A percentile compares a stretch with the other conserved stretches of the same genome.
These are phyloP conservation scores for Colletotrichum truncatum DNA, from an alignment of 2,329 filamentous ascomycete species.

Conservation along the genomic window DNA sequence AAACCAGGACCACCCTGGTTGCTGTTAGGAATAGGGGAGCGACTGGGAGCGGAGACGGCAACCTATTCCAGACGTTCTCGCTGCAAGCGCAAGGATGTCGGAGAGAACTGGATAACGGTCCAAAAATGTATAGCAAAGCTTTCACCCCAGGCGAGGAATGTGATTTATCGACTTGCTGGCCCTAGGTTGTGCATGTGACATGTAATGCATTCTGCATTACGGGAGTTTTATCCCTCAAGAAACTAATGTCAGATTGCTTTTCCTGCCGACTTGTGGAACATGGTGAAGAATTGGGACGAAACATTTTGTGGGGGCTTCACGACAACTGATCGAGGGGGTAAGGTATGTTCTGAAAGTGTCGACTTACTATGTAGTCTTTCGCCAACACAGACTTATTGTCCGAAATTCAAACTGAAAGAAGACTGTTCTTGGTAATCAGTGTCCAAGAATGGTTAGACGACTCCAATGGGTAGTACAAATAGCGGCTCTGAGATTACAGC, in stretches of 20 bases:
- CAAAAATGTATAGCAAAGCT: neutral
- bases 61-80: slow-evolving; percentile 26
- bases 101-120: neutral
- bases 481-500: neutral
- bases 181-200: neutral
- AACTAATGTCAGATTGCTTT: neutral
- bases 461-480: too few species aligned
- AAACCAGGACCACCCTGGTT: neutral
- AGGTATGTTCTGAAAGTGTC: too few species aligned
- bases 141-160: neutral
- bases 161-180: neutral
- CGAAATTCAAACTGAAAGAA: too few species aligned
- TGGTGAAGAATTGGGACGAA: slow-evolving; percentile 10
- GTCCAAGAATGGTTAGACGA: neutral
- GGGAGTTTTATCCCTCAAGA: neutral
- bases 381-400: too few species aligned
- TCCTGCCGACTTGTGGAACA: neutral
- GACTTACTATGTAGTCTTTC: too few species aligned
- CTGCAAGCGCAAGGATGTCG: slow-evolving; percentile 16
- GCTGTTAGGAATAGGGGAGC: slow-evolving; percentile 2
- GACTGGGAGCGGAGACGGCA: slow-evolving; percentile 22
- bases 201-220: slow-evolving; percentile 13
- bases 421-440: neutral
- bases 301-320: slow-evolving; percentile 2
- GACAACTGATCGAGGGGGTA: neutral